Percentiles rank a stretch among this genome's conserved stretches.
These are phyloP conservation scores for Luvunga scandens DNA, from an alignment of 345 rosid species.

Conservation along the genomic window DNA sequence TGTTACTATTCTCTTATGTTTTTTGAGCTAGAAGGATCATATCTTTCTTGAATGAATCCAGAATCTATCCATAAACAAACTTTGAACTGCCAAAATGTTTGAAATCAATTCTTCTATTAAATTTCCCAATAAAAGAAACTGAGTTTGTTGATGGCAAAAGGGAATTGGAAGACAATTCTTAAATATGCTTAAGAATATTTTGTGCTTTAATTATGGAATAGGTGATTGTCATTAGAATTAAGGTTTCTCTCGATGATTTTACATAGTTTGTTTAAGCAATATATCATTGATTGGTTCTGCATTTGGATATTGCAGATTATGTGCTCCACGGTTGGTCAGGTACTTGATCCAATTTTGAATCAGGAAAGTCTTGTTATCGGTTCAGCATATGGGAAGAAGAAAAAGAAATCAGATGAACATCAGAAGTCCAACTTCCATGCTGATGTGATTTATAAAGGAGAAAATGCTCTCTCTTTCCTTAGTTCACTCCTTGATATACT, in stretches of 20 bases:
- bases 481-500: conserved; percentile 75
- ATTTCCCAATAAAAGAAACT: background rate
- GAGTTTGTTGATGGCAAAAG: background rate
- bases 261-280: background rate
- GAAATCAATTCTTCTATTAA: background rate
- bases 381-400: conserved; percentile 49
- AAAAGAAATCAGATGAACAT: conserved; percentile 39
- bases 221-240: background rate
- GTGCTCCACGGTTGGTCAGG: conserved; percentile 51
- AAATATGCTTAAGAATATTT: background rate
- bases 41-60: background rate
- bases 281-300: background rate
- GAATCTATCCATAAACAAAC: too few species aligned
- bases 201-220: background rate
- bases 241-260: conserved; percentile 10
- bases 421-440: conserved; percentile 26
- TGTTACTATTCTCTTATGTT: background rate
- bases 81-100: background rate
- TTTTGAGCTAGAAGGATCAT: background rate
- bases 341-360: conserved; percentile 46
- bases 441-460: conserved; percentile 38
- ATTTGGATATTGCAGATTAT: conserved; percentile 55
- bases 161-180: background rate
- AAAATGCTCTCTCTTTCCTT: conserved; percentile 44
- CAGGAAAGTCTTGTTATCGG: conserved; percentile 32